Evolutionary conservation across 306 rosid genomes (phyloP), one percentile per base, ranked within the genome.

Genomic region (Corylus heterophylla): DNA sequence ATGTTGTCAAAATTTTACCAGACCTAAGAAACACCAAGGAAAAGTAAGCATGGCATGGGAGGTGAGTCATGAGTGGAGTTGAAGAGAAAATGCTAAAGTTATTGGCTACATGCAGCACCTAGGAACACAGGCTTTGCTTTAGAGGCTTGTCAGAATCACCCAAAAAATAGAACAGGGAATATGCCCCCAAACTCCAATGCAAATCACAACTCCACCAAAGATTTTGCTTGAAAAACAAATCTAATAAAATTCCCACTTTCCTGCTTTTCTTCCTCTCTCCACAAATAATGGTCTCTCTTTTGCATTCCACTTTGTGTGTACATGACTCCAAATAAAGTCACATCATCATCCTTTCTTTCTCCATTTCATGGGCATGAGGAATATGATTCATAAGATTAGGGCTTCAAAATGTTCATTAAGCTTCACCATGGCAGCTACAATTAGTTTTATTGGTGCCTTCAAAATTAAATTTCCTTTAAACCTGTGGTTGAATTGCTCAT

Each of bases 91-190:
- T 14, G 22, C 48, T 18, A 39, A 54, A 18, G 20, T 4, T 13
- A 29, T 31, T 25, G 35, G 35, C 35, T 31, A 31, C 35, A 31
- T 31, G 35, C 25, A 9, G 31, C 47, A 18, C 4, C 63, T 12
- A 44, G 16, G 37, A 14, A 54, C 45, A 37, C 27, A 3, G 62
- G 12, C 48, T 61, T 48, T 72, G 76, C 76, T 52, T 63, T 73
- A 54, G 8, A 71, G 18, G 14, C 62, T 54, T 79, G 51, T 67
- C 72, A 42, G 75, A 61, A 50, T 42, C 76, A 63, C 35, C 42
- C 0, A 51, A 73, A 39, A 54, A 4, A 9, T n/a, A 5, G 4
- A 0, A 42, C 6, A 10, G 37, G 66, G 35, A 52, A 72, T 50
- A 72, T 54, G 13, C 14, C 48, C 18, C 27, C 48, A 13, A 52